Conservation (phyloP, 2,329 filamentous ascomycete genomes). For the Fusarium siculi region DNA sequence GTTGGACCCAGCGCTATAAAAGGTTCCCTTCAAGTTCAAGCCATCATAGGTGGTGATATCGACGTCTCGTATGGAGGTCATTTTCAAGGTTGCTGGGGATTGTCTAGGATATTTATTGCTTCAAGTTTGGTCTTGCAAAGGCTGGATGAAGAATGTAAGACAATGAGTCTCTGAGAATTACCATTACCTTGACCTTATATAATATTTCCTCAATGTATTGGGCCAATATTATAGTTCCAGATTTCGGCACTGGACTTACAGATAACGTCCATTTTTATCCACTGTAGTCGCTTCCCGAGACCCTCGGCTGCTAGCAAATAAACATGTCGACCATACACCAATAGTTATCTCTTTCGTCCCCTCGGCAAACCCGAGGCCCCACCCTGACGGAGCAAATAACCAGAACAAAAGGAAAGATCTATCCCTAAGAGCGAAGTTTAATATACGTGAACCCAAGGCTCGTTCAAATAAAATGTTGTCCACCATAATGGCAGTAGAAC, state of each 20-base stretch:
- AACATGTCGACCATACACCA: not conserved
- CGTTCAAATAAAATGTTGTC: not conserved
- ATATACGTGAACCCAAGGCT: not conserved
- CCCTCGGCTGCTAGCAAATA: accelerated
- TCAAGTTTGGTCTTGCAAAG: accelerated
- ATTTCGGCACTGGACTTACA: not conserved
- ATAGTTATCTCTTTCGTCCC: not conserved
- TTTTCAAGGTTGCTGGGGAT: not conserved
- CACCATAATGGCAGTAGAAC: not conserved
- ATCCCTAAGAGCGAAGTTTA: not conserved
- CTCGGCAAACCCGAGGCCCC: not conserved
- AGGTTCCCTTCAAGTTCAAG: not conserved
- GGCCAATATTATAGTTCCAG: no score
- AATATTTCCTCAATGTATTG: accelerated
- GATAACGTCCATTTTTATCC: not conserved
- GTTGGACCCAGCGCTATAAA: not conserved
- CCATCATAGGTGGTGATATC: not conserved
- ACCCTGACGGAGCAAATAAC: accelerated
- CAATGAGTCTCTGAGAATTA: accelerated
- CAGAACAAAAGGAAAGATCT: accelerated
- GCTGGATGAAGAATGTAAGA: accelerated
- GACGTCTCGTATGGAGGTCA: not conserved
- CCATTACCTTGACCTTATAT: not conserved
- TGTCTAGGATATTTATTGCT: not conserved
- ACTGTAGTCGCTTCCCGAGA: accelerated